Base-by-base conservation (phyloP, 225 moss, liverwort and hornwort species). In the Rhytidiadelphus loreus region DNA sequence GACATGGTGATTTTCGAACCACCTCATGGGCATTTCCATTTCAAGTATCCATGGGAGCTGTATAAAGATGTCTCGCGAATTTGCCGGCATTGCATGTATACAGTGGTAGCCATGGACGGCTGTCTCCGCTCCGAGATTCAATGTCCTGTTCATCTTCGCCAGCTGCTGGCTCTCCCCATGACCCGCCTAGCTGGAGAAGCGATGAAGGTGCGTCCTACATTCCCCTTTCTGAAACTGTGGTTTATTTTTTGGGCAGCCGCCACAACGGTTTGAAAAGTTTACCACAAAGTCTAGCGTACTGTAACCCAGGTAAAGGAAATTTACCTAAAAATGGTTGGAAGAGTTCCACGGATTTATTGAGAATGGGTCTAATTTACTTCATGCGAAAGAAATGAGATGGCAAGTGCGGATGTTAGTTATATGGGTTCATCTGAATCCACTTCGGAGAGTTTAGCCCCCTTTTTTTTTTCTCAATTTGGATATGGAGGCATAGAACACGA, bases 61-160 rank as follows among this genome's bases (percentile, higher is more conserved):
- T 94, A 94, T 80, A 92, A 91, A 92, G 93, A 94, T 75, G 76
- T 94, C 73, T 92, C 93, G 75, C 86, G 85, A 85, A 79, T 90
- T 56, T 94, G 93, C 79, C 92, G 93, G 85, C 90, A 94, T 90
- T 94, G 92, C 64, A 94, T 94, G 92, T 94, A 94, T 82, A 88
- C 93, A 82, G 86, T 94, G 74, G 85, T 92, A 57, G 89, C 90
- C 63, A 94, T 94, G 93, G 93, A 94, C 90, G 91, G 90, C 83
- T 92, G 93, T 85, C 88, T 94, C 65, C 93, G 93, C 53, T 92
- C 93, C 12, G 92, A 94, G 69, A 89, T 94, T 80, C 93, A 94
- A 69, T 94, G 93, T 70, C 93, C 93, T 85, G 88, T 92, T 72
- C 82, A 92, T 86, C 66, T 94, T 56, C 93, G 93, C 52, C 92